Evolutionary conservation across 495 filamentous ascomycete species (phyloP).

Genomic region (Platismatia glauca): DNA sequence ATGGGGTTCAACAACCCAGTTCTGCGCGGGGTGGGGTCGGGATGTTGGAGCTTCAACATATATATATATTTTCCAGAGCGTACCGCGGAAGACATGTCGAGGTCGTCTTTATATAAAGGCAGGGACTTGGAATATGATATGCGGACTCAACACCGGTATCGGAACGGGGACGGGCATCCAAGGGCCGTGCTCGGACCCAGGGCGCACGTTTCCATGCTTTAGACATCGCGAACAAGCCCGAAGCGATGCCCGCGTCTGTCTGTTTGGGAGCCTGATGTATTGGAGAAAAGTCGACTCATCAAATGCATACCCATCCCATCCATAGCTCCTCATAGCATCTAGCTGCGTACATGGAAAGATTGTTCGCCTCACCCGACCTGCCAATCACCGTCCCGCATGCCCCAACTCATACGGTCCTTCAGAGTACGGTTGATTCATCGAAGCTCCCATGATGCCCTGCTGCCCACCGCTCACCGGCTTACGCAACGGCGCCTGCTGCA

Average conservation of each 20-base stretch:
- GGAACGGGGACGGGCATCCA: too few species aligned
- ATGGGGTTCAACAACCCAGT: neutral
- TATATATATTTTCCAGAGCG: too few species aligned
- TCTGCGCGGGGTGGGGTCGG: neutral
- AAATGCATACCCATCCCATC: neutral
- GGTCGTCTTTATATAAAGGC: too few species aligned
- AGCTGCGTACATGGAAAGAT: neutral
- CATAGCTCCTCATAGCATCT: neutral
- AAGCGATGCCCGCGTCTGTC: neutral
- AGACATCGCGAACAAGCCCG: too few species aligned
- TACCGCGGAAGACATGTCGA: too few species aligned
- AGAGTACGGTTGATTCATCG: neutral
- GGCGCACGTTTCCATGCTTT: too few species aligned
- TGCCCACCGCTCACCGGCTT: neutral
- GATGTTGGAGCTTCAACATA: too few species aligned
- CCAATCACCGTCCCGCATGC: neutral
- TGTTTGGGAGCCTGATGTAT: neutral
- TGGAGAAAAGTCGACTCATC: neutral
- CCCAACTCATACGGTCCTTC: conserved; percentile 1
- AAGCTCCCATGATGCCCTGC: neutral
- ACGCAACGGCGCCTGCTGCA: neutral
- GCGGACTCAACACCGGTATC: too few species aligned
- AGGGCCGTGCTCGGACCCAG: too few species aligned
- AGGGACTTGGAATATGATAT: too few species aligned
- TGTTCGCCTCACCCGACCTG: neutral